Conservation (phyloP, 2,329 filamentous ascomycete species). For the Aspergillus unguis region DNA sequence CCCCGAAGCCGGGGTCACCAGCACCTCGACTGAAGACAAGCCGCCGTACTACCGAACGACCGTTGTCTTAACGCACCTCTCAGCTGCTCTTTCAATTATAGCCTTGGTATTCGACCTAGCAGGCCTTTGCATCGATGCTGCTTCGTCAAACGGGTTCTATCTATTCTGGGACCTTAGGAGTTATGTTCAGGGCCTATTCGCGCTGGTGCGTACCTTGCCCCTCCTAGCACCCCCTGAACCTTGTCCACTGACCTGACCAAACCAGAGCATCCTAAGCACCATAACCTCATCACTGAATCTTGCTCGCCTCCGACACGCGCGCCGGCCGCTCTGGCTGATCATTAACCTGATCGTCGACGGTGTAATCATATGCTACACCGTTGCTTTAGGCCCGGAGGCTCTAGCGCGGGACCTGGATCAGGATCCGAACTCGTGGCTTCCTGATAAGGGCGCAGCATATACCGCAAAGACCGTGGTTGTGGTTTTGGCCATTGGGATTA, state of each 20-base stretch:
- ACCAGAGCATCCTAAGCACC: background rate
- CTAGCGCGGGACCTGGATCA: background rate
- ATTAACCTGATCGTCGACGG: constrained; percentile 5
- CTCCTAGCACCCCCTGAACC: background rate
- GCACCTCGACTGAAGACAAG: background rate
- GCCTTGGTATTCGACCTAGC: background rate
- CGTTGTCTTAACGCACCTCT: background rate
- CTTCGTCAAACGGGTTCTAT: background rate
- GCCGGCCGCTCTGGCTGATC: constrained; percentile 1
- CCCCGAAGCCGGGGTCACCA: background rate
- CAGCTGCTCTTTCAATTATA: background rate
- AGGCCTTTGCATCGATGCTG: background rate
- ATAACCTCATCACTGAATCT: constrained; percentile 7
- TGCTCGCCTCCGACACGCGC: background rate
- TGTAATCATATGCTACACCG: background rate
- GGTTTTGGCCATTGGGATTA: constrained; percentile 1
- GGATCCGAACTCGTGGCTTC: constrained; percentile 5
- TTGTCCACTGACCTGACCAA: background rate
- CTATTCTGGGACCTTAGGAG: background rate
- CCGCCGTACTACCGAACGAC: background rate
- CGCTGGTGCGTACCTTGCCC: background rate
- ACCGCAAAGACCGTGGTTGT: background rate
- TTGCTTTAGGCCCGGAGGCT: background rate
- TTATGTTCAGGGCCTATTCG: background rate
- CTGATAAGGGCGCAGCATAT: background rate